Base-by-base conservation (phyloP, 768 basidiomycete species). In the Pleurotus eryngii region DNA sequence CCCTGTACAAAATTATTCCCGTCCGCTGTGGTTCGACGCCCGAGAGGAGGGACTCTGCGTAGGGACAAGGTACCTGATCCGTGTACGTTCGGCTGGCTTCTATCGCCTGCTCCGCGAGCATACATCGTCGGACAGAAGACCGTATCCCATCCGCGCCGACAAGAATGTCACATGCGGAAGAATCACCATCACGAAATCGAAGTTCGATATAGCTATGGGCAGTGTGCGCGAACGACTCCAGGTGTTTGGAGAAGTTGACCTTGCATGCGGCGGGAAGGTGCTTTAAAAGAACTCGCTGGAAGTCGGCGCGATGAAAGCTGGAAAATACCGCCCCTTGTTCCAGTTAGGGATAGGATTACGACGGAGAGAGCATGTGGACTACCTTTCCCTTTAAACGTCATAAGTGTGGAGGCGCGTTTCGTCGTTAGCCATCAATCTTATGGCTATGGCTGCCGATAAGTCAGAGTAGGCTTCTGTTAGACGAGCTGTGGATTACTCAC, bases 91-190 rank as follows among this genome's bases (percentile, higher is more conserved):
- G 8, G 30, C 30, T 11, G 1, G 30, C 30, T 58, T 73, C 70
- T 49, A 22, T 72, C 68, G 69, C 72, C 57, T 74, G 74, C 63
- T 77, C 76, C 47, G 59, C 64, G 48, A 79, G 59, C 46, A 82
- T 62, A 3, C 67, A 65, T 27, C 69, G 67, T 38, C 81, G 72
- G 62, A 85, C 80, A 57, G 73, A 73, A 30, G 85, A 86, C 68
- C 82, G 82, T 59, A 87, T 59, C 3, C 86, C 86, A 61, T 89
- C 87, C 18, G 85, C 85, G 27, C 86, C 87, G 53, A 89, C 68
- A 70, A 90, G 78, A 9, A 89, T 65, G 65, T 89, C 86, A 64
- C 85, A 89, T 20, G 74, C 72, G 3, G 83, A 74, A 9, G 72
- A 76, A 9, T 83, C 74, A 43, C 84, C 86, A 63, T 90, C 89